A percentile compares a stretch with the other conserved stretches of the same genome.
phyloP scores from a whole-genome alignment of 2,329 filamentous ascomycete genomes.

The Verticillium albo-atrum region DNA sequence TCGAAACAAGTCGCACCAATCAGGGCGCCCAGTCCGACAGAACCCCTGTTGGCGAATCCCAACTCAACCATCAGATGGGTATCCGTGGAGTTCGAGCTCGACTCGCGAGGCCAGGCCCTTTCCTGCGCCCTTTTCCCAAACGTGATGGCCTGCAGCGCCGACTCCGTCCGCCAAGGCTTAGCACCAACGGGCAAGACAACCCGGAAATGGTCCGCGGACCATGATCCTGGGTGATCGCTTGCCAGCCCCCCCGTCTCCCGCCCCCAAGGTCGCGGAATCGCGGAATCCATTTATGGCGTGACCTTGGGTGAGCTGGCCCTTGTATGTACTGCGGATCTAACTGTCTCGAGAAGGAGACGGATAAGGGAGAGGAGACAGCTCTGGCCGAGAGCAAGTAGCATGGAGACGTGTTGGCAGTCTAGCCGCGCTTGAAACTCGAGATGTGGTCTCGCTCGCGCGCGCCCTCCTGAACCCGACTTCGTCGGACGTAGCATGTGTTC shows the following conservation, averaged over 20 bases:
- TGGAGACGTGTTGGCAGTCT: no score
- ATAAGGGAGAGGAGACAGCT: no score
- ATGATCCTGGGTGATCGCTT: not conserved
- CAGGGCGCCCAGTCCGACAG: not conserved
- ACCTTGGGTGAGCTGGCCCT: not conserved
- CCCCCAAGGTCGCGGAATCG: not conserved
- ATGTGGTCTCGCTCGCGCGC: no score
- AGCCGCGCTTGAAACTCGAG: no score
- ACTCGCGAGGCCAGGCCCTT: not conserved
- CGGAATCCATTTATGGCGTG: not conserved
- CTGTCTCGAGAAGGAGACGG: no score
- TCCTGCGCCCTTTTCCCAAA: not conserved
- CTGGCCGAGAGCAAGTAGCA: no score
- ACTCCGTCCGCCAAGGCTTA: not conserved
- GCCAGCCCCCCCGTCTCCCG: not conserved
- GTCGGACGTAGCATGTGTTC: no score
- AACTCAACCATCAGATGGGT: not conserved
- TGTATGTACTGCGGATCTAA: not conserved
- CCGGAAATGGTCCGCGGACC: not conserved
- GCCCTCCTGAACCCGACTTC: no score
- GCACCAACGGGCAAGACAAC: not conserved
- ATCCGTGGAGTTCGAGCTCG: not conserved
- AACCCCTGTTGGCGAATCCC: not conserved
- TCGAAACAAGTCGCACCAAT: not conserved
- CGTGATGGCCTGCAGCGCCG: not conserved